Evolutionary conservation across 495 filamentous ascomycete genomes (phyloP), one percentile per base, ranked within the genome.

Genomic region (Usnea hakonensis): DNA sequence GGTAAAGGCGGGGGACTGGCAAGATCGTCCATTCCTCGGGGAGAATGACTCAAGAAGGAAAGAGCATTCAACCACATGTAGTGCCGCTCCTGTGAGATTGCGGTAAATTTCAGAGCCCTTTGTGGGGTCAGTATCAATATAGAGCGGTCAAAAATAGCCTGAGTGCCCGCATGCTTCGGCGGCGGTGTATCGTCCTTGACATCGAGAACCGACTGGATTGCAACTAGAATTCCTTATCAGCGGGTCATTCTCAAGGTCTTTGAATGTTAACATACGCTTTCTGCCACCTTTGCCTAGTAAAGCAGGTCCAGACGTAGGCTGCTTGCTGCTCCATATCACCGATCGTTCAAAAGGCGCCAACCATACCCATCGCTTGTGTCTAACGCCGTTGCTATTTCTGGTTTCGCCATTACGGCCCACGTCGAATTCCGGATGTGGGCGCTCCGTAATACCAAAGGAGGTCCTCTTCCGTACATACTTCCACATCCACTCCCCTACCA

Each of bases 401-500:
- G 72, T 81, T 64, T 73, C 84, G 60, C 83, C 83, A 57, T 81
- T 79, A 55, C 76, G 74, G 36, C 73, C 76, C 60, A 75, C 75
- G 56, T 70, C 65, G 40, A 70, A 70, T 16, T 70, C 68, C 23
- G 55, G 54, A 43, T 66, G 64, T 36, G 82, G 80, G 37, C 78
- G 76, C 59, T 97, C 92, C 6, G 83, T 75, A 48, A 95, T 85
- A 40, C 89, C 88, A 74, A 98, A 97, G 2, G 94, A 94, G 73
- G 90, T 96, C 65, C 94, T 83, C 71, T 91, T 84, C 44, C 94
- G 84, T 44, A 97, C 89, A 70, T 97, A 97, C 70, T 98, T 98
- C 82, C 87, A 97, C 94, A 98, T 97, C 94, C 94, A 98, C 69
- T 97, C 94, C 37, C 94, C 94, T 52, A 97, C 90, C 94, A 97